Conservation (phyloP, 805 yeast genomes). For the Lachancea kluyveri region DNA sequence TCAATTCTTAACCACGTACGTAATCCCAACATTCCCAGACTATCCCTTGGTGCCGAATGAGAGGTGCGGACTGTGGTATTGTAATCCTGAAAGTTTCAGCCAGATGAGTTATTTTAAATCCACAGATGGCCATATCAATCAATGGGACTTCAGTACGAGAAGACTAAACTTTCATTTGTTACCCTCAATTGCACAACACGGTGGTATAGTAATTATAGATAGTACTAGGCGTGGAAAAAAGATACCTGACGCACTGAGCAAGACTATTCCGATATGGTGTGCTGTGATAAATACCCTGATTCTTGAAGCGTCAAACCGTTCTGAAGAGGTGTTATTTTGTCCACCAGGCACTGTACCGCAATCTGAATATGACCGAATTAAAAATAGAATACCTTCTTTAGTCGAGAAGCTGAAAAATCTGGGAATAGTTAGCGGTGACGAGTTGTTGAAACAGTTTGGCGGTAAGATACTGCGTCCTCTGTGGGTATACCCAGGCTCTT, state of each 20-base stretch:
- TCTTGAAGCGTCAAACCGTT: conserved; percentile 29
- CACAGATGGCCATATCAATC: conserved; percentile 82
- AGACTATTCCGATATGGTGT: conserved; percentile 90
- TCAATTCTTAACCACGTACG: conserved; percentile 36
- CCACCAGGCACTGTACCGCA: conserved; percentile 50
- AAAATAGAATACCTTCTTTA: conserved; percentile 41
- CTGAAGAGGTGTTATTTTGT: conserved; percentile 36
- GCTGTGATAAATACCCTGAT: conserved; percentile 60
- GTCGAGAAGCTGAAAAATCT: conserved; percentile 38
- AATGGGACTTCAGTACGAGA: conserved; percentile 74
- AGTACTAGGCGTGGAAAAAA: conserved; percentile 81
- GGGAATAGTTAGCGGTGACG: conserved; percentile 33
- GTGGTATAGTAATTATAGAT: conserved; percentile 63
- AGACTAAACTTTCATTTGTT: conserved; percentile 71
- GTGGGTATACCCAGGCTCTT: conserved; percentile 60
- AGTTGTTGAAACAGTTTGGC: conserved; percentile 28
- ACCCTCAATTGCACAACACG: conserved; percentile 35
- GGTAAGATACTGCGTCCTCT: conserved; percentile 54
- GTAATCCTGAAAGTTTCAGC: conserved; percentile 36
- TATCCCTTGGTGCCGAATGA: conserved; percentile 66
- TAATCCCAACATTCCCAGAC: conserved; percentile 30
- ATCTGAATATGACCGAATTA: conserved; percentile 52
- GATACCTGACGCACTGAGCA: conserved; percentile 82
- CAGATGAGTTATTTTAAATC: conserved; percentile 75
- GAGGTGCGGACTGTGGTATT: conserved; percentile 86